Conservation (phyloP, 2,329 filamentous ascomycete species). For the Colletotrichum theobromicola region DNA sequence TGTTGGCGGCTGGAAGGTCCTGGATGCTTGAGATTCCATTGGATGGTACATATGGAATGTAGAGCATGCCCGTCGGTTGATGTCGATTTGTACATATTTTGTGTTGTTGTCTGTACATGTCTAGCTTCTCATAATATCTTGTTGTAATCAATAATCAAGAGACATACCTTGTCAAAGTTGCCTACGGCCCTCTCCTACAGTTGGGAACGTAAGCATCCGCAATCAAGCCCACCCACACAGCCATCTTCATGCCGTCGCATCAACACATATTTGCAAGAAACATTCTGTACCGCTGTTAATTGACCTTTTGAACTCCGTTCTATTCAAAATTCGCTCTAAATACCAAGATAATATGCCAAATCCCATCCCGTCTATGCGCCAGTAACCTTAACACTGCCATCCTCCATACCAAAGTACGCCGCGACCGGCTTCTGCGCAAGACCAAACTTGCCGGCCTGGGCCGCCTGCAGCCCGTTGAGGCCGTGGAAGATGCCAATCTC, state of each 20-base stretch:
- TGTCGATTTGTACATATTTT: background rate
- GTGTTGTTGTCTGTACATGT: background rate
- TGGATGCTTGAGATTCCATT: background rate
- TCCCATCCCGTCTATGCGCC: background rate
- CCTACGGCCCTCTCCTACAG: background rate
- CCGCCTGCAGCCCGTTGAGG: slow-evolving; percentile 73
- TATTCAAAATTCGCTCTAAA: background rate
- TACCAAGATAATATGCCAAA: background rate
- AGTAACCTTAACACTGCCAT: slow-evolving; percentile 67
- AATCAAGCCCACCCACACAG: background rate
- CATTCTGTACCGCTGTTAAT: background rate
- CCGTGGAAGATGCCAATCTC: slow-evolving; percentile 93
- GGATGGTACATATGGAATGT: background rate
- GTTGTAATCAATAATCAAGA: background rate
- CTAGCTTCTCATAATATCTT: background rate
- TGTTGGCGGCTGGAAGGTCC: slow-evolving; percentile 16
- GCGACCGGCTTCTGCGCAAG: slow-evolving; percentile 91
- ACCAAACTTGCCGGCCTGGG: slow-evolving; percentile 54
- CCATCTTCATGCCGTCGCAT: background rate
- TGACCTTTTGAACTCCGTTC: background rate
- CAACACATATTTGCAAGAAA: background rate
- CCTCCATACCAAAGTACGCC: slow-evolving; percentile 92
- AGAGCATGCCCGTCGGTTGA: fast-evolving
- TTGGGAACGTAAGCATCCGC: background rate
- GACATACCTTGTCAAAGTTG: background rate